Evolutionary conservation across 192 early-diverging fungal species (phyloP).

Genomic region (Rhizoclosmatium sp.): DNA sequence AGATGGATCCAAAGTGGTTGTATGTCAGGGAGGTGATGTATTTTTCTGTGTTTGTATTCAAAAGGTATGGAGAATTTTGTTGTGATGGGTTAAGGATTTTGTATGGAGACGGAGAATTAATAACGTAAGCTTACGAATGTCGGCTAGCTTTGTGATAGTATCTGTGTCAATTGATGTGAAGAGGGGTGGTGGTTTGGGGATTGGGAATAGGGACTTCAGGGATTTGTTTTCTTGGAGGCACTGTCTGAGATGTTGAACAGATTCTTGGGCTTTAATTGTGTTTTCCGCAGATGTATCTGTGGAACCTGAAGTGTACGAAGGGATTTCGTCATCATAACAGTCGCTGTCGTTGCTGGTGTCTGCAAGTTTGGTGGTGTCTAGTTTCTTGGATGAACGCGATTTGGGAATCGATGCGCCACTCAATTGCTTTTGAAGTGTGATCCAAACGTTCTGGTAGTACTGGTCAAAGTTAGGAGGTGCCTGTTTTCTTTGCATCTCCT

Average conservation of each 20-base stretch:
- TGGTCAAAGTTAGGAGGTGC: not conserved
- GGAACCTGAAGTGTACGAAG: not conserved
- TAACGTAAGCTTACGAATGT: slow-evolving; percentile 2
- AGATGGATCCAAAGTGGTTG: slow-evolving; percentile 49
- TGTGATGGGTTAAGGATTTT: not conserved
- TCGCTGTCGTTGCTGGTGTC: not conserved
- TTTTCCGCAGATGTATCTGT: not conserved
- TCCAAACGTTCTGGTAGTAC: not conserved
- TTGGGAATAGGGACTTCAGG: not conserved
- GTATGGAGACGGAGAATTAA: not conserved
- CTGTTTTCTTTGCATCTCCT: slow-evolving; percentile 1
- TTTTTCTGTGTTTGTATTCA: slow-evolving; percentile 20
- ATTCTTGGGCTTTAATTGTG: not conserved
- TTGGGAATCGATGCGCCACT: not conserved
- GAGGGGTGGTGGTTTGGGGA: slow-evolving; percentile 10
- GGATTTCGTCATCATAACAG: not conserved
- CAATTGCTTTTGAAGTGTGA: not conserved
- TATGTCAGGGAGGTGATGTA: slow-evolving; percentile 40
- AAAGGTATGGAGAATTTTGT: not conserved
- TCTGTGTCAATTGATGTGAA: not conserved
- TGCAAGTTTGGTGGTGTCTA: not conserved
- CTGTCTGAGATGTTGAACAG: not conserved
- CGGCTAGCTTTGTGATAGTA: not conserved
- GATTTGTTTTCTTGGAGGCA: not conserved
- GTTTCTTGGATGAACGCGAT: not conserved